These are phyloP conservation scores for Debaryomyces coudertii DNA, from an alignment of 1,139 yeast genomes.

Conservation along the genomic window DNA sequence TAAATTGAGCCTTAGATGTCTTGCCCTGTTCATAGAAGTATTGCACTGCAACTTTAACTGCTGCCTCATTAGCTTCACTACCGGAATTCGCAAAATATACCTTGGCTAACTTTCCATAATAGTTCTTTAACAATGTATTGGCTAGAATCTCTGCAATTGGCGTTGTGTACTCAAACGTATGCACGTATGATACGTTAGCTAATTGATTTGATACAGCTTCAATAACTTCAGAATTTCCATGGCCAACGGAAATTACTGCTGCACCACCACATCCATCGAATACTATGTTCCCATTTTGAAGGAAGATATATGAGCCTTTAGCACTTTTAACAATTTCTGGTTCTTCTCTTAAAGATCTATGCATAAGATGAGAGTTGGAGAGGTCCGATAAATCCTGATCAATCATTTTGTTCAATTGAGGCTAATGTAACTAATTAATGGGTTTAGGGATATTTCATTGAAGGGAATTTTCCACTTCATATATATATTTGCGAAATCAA, in stretches of 20 bases:
- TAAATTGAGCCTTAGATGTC: conserved; percentile 18
- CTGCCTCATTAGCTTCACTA: conserved; percentile 24
- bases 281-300: conserved; percentile 20
- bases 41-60: conserved; percentile 22
- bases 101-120: conserved; percentile 11
- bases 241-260: conserved; percentile 32
- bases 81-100: conserved; percentile 19
- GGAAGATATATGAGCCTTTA: conserved; percentile 18
- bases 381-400: not conserved
- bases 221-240: conserved; percentile 25
- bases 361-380: conserved; percentile 10
- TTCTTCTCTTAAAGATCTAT: conserved; percentile 13
- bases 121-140: conserved; percentile 12
- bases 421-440: too few species aligned
- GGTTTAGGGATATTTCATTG: too few species aligned
- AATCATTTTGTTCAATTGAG: not conserved
- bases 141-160: conserved; percentile 17
- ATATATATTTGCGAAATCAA: too few species aligned
- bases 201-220: conserved; percentile 24
- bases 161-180: conserved; percentile 16
- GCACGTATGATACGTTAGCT: conserved; percentile 16
- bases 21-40: conserved; percentile 22
- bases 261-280: conserved; percentile 36
- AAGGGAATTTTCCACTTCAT: too few species aligned
- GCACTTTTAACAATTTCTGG: conserved; percentile 15